Evolutionary conservation across 2,329 filamentous ascomycete genomes (phyloP), one percentile per base, ranked within the genome.

Genomic region (Chaetoscypha palmicola): DNA sequence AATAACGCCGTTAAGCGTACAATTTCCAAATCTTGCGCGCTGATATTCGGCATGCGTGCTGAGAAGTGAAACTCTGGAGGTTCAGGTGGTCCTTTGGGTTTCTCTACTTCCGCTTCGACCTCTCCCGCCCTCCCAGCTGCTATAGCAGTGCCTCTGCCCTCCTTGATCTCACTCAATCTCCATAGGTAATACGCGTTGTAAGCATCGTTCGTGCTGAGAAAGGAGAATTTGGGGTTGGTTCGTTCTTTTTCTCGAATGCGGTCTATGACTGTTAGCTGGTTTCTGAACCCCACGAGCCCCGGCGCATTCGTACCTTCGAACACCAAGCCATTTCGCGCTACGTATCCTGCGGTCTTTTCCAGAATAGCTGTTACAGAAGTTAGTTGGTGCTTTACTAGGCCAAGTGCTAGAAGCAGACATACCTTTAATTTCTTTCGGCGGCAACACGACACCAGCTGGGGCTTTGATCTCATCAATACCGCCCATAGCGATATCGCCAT

Each of bases 21-120:
- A 38, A 82, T 72, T 55, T 83, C 79, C 51, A 97, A 69, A 72
- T 98, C 92, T 65, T 94, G 86, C 52, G 94, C 88, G 66, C 84
- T 95, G 68, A 98, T 95, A 55, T 90, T 91, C 46, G 92, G 92
- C 87, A 97, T 95, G 62, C 90, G 85, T 56, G 92, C 90, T 44
- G 88, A 95, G 69, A 96, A 98, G 55, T 86, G 79, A 61, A 94
- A 97, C 58, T 90, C 84, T 45, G 85, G 77, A 12, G 92, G 92
- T 59, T 90, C 81, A 33, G 83, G 81, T 5, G 91, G 91, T 17
- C 90, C 91, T 64, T 85, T 78, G 33, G 87, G 82, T 62, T 85
- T 88, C 63, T 78, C 75, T 43, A 70, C 70, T 30, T 68, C 69
- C 32, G 70, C 70, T 17, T 70, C 68, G 11, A 71, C 68, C 55